phyloP scores from a whole-genome alignment of 805 yeast genomes.

The Debaryomyces prosopidis region DNA sequence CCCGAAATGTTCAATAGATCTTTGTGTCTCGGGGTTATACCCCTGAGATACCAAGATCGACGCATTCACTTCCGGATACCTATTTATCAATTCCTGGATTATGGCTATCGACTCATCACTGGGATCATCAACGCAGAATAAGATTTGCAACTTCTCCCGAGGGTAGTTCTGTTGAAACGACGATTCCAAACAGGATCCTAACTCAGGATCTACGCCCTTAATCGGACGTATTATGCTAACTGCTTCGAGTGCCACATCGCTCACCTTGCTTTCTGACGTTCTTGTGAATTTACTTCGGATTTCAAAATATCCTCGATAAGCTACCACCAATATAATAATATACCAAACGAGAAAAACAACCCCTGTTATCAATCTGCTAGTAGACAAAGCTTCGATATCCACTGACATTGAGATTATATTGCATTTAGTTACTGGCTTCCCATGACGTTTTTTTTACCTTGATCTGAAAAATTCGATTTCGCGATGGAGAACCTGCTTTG shows the following conservation, averaged over 20 bases:
- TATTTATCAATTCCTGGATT: constrained; percentile 47
- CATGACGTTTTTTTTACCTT: too few species aligned
- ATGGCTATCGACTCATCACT: constrained; percentile 66
- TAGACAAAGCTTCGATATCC: constrained; percentile 7
- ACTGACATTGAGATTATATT: neutral
- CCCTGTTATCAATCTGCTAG: constrained; percentile 1
- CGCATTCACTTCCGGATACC: constrained; percentile 60
- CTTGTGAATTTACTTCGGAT: constrained; percentile 30
- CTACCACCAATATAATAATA: constrained; percentile 33
- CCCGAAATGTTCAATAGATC: constrained; percentile 54
- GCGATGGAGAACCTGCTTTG: too few species aligned
- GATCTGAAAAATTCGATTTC: too few species aligned
- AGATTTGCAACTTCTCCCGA: constrained; percentile 54
- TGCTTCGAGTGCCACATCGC: constrained; percentile 23
- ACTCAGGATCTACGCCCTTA: constrained; percentile 80
- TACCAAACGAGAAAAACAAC: constrained; percentile 38
- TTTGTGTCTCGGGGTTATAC: constrained; percentile 11
- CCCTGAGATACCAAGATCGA: constrained; percentile 46
- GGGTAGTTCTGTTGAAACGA: constrained; percentile 74
- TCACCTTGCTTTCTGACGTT: constrained; percentile 8
- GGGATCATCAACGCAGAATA: constrained; percentile 71
- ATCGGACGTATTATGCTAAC: constrained; percentile 82
- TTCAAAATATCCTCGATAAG: constrained; percentile 41
- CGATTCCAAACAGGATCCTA: constrained; percentile 64
- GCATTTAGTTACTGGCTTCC: too few species aligned